Percentiles rank a stretch among this genome's conserved stretches.
Conservation (phyloP, 2,329 filamentous ascomycete genomes). For the Monosporascus sp. region DNA sequence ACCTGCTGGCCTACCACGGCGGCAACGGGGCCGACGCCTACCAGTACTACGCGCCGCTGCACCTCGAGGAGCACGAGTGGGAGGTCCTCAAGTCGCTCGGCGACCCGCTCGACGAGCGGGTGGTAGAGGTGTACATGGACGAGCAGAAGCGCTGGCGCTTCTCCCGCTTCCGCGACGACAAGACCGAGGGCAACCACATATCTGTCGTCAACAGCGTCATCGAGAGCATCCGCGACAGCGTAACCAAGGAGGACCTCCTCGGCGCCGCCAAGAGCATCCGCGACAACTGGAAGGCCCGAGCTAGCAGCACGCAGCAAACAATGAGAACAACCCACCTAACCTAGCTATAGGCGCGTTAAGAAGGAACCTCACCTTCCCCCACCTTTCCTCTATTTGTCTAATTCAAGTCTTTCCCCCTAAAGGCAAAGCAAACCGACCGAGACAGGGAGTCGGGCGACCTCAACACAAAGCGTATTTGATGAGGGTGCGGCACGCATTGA, state of each 20-base stretch:
- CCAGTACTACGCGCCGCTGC: constrained; percentile 60
- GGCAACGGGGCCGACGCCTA: constrained; percentile 50
- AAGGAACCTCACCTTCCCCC: too few relatives aligned
- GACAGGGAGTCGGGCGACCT: too few relatives aligned
- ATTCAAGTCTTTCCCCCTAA: too few relatives aligned
- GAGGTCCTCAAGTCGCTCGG: constrained; percentile 67
- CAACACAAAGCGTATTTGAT: too few relatives aligned
- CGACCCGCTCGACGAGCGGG: constrained; percentile 75
- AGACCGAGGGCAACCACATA: constrained; percentile 84
- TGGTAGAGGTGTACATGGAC: constrained; percentile 88
- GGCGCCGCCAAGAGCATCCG: constrained; percentile 65
- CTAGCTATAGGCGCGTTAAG: too few relatives aligned
- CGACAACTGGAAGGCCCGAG: constrained; percentile 69
- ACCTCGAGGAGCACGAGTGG: constrained; percentile 76
- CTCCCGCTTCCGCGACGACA: constrained; percentile 88
- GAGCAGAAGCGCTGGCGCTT: constrained; percentile 72
- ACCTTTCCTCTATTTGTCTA: too few relatives aligned
- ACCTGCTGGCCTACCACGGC: constrained; percentile 66
- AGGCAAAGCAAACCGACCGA: too few relatives aligned
- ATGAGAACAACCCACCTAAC: not conserved
- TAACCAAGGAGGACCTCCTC: constrained; percentile 77
- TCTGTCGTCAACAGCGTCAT: constrained; percentile 80
- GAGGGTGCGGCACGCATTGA: too few relatives aligned
- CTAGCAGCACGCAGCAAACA: constrained; percentile 14
- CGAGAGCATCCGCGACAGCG: constrained; percentile 80